Evolutionary conservation across 2,329 filamentous ascomycete genomes (phyloP).

Genomic region (Trichophyton schoenleinii): DNA sequence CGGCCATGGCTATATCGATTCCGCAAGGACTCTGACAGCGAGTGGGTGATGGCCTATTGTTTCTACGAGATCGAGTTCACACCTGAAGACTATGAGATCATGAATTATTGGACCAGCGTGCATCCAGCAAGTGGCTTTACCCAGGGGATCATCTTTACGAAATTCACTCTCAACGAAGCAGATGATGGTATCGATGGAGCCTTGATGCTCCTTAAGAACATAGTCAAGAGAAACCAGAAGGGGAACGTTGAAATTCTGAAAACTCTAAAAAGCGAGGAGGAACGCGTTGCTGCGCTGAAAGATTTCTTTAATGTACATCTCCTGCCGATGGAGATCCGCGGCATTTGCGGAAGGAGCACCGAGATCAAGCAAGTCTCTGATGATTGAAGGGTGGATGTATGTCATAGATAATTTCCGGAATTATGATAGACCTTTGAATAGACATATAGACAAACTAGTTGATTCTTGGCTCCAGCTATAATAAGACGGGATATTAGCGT

Average conservation of each 20-base stretch:
- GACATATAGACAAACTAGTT: slow-evolving; percentile 17
- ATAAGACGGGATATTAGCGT: background rate
- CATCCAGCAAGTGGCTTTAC: slow-evolving; percentile 43
- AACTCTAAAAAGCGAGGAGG: slow-evolving; percentile 39
- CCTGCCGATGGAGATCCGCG: slow-evolving; percentile 38
- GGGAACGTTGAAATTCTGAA: slow-evolving; percentile 40
- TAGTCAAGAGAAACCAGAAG: slow-evolving; percentile 43
- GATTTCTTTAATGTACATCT: slow-evolving; percentile 43
- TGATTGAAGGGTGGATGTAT: slow-evolving; percentile 17
- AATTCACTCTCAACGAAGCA: slow-evolving; percentile 41
- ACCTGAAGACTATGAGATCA: slow-evolving; percentile 46
- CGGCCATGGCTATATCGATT: slow-evolving; percentile 54
- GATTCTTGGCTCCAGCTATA: slow-evolving; percentile 30
- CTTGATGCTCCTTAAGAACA: slow-evolving; percentile 39
- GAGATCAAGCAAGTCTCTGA: slow-evolving; percentile 21
- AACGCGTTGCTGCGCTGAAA: slow-evolving; percentile 41
- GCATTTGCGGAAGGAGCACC: slow-evolving; percentile 39
- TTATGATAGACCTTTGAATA: background rate
- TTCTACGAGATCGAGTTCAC: slow-evolving; percentile 56
- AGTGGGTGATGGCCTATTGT: slow-evolving; percentile 51
- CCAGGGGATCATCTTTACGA: slow-evolving; percentile 40
- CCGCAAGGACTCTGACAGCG: slow-evolving; percentile 34
- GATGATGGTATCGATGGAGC: slow-evolving; percentile 40
- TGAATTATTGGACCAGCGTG: slow-evolving; percentile 47
- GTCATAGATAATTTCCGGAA: background rate